phyloP scores from a whole-genome alignment of 2,329 filamentous ascomycete genomes.

The Calonectria leucothoes region DNA sequence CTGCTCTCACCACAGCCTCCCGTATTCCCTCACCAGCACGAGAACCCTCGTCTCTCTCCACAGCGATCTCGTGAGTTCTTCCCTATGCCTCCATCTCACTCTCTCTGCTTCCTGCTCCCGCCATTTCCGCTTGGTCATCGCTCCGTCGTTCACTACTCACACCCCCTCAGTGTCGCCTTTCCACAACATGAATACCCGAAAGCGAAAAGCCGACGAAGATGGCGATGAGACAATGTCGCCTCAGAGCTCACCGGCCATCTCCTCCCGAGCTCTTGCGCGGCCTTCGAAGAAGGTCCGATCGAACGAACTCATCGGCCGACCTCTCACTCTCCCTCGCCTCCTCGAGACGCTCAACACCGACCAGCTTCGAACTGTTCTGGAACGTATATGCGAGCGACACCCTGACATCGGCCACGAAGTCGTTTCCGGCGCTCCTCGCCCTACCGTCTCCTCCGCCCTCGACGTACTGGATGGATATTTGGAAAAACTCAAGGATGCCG shows the following conservation, averaged over 20 bases:
- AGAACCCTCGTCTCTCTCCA: conserved; percentile 64
- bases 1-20: conserved; percentile 70
- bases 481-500: conserved; percentile 78
- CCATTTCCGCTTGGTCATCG: background rate
- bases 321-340: conserved; percentile 73
- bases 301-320: conserved; percentile 73
- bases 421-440: conserved; percentile 84
- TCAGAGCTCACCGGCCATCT: conserved; percentile 80
- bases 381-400: conserved; percentile 90
- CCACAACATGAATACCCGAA: conserved; percentile 68
- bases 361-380: conserved; percentile 87
- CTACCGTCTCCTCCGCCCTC: conserved; percentile 83
- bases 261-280: conserved; percentile 74
- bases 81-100: background rate
- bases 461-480: conserved; percentile 87
- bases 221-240: conserved; percentile 91
- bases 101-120: background rate
- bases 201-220: conserved; percentile 89
- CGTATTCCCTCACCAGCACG: conserved; percentile 69
- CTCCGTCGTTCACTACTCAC: conserved; percentile 35
- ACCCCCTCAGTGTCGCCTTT: conserved; percentile 56
- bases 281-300: conserved; percentile 72
- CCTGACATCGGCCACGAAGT: conserved; percentile 89
- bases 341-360: conserved; percentile 91
- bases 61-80: conserved; percentile 64